These are phyloP conservation scores for Rhododendron williamsianum DNA, from an alignment of 148 eudicot genomes.

Conservation along the genomic window DNA sequence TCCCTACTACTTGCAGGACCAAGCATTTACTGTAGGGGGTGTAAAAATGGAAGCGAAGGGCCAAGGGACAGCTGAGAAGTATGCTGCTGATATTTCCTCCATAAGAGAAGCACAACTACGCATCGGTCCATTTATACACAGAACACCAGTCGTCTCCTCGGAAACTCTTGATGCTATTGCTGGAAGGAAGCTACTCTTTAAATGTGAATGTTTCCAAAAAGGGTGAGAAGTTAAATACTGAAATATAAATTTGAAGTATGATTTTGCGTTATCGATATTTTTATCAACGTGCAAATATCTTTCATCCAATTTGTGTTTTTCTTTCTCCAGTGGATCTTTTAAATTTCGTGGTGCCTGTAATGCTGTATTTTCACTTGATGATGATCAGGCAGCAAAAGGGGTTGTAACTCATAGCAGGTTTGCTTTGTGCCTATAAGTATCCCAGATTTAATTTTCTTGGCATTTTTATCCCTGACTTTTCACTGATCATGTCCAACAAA, in stretches of 20 bases:
- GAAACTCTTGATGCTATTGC: conserved; percentile 62
- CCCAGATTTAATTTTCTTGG: neutral
- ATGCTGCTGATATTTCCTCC: conserved; percentile 79
- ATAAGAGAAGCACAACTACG: conserved; percentile 66
- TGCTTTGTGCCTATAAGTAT: conserved; percentile 2
- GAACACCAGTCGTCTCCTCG: conserved; percentile 72
- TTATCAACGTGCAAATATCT: neutral
- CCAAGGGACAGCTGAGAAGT: conserved; percentile 25
- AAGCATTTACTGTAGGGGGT: neutral
- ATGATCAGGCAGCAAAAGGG: conserved; percentile 75
- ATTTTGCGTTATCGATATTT: neutral
- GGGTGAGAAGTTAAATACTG: conserved; percentile 48
- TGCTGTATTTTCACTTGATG: conserved; percentile 77
- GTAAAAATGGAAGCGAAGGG: conserved; percentile 33
- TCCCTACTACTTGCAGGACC: neutral
- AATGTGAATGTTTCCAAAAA: conserved; percentile 97
- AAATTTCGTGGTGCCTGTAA: conserved; percentile 95
- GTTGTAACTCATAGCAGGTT: conserved; percentile 99
- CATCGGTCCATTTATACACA: conserved; percentile 52
- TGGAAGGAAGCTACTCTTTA: conserved; percentile 72
- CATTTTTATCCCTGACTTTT: neutral
- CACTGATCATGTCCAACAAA: conserved; percentile 16
- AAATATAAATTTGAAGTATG: neutral
- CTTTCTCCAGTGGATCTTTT: conserved; percentile 72
- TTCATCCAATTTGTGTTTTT: neutral